Evolutionary conservation across 1,284 basidiomycete species (phyloP).

Genomic region (Rhodotorula sp.): DNA sequence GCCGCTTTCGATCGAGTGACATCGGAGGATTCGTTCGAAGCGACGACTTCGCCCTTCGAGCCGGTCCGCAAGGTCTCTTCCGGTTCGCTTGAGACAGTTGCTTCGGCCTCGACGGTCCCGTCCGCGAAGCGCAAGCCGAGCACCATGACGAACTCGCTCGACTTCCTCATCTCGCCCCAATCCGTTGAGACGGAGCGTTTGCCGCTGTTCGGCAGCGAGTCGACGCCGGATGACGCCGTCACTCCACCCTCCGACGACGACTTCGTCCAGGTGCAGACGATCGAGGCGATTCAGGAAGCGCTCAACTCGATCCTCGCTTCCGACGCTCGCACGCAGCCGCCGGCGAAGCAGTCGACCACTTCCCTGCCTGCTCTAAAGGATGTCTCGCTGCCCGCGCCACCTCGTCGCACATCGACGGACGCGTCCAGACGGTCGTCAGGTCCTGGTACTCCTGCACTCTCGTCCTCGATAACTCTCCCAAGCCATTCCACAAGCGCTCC

Average conservation of each 20-base stretch:
- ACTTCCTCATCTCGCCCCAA: slow-evolving; percentile 36
- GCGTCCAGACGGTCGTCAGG: neutral
- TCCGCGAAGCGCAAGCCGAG: neutral
- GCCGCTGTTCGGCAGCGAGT: slow-evolving; percentile 32
- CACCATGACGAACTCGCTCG: slow-evolving; percentile 30
- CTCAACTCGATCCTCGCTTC: slow-evolving; percentile 70
- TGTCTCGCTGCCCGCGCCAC: neutral
- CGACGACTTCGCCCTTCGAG: neutral
- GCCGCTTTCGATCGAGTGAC: slow-evolving; percentile 19
- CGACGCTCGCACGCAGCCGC: slow-evolving; percentile 5
- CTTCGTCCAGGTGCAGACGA: slow-evolving; percentile 64
- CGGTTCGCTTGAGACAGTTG: slow-evolving; percentile 26
- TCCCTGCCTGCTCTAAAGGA: neutral
- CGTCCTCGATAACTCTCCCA: neutral
- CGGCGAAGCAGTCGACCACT: neutral
- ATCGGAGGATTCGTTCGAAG: neutral
- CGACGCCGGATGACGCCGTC: neutral
- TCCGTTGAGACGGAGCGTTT: slow-evolving; percentile 14
- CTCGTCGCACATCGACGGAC: neutral
- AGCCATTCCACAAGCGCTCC: too few species aligned
- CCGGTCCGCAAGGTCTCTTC: slow-evolving; percentile 24
- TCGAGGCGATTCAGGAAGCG: slow-evolving; percentile 91
- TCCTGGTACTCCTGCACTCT: neutral
- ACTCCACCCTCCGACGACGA: slow-evolving; percentile 52
- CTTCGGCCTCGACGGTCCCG: slow-evolving; percentile 2